Base-by-base conservation (phyloP, 345 rosid species). In the Heritiera littoralis region DNA sequence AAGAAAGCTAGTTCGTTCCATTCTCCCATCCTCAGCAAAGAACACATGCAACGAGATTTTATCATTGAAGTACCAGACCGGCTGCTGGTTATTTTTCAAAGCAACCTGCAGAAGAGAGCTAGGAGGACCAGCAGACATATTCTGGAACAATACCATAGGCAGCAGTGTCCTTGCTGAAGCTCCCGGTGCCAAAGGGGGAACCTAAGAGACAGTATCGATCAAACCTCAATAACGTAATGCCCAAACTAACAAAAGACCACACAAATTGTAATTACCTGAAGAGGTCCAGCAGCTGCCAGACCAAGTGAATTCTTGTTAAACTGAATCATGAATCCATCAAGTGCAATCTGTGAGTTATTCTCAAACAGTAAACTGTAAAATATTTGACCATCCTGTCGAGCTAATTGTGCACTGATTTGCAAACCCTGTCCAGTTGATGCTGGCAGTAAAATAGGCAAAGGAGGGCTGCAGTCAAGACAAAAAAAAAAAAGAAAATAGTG, bases 241-340 rank as follows among this genome's bases (percentile, higher is more conserved):
- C 38, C 5, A 32, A 80, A 69, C 46, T 17, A 70, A 72, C 30
- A 60, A 28, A 18, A 70, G 76, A 77, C 46, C 17, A 48, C 30
- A 77, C 18, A 72, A 54, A 20, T 14, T 49, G 9, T 14, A 71
- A 76, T 80, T 86, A 96, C 99, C 98, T 97, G 99, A 83, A 97
- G 90, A 66, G 98, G 88, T 80, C 92, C 98, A 72, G 90, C 92
- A 86, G 99, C 93, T 23, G 98, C 98, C 79, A 97, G 97, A 69
- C 99, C 99, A 63, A 94, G 87, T 56, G 98, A 84, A 76, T 97
- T 97, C 90, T 94, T 97, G 92, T 97, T 97, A 81, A 97, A 97
- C 66, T 94, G 99, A 84, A 97, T 97, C 99, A 97, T 90, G 89
- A 97, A 97, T 49, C 99, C 99, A 85, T 97, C 99, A 77, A 97